Percentiles rank a stretch among this genome's conserved stretches.
Evolutionary conservation across 257 asterid species (phyloP).

Genomic region (Solanum gracilifrons): DNA sequence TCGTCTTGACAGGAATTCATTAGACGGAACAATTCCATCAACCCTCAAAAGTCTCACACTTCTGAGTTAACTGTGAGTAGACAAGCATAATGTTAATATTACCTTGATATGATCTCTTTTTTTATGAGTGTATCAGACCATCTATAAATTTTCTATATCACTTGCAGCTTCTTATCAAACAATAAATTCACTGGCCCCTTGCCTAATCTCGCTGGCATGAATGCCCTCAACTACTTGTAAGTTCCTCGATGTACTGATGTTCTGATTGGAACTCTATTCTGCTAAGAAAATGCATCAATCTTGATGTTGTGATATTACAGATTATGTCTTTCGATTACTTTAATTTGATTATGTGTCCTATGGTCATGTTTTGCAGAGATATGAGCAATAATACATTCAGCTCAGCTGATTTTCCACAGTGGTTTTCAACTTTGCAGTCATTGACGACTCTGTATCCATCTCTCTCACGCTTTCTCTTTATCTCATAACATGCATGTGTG

Average conservation of each 20-base stretch:
- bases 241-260: not conserved
- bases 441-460: constrained; percentile 19
- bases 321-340: not conserved
- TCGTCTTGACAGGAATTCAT: constrained; percentile 16
- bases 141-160: not conserved
- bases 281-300: not conserved
- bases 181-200: constrained; percentile 6
- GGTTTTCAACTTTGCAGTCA: constrained; percentile 14
- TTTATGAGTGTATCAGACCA: not conserved
- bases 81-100: not conserved
- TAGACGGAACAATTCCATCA: constrained; percentile 15
- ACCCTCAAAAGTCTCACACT: not conserved
- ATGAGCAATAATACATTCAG: constrained; percentile 23
- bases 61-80: not conserved
- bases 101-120: not conserved
- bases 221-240: not conserved
- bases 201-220: not conserved
- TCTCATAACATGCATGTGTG: not conserved
- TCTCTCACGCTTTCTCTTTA: not conserved
- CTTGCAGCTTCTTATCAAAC: constrained; percentile 5
- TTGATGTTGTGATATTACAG: not conserved
- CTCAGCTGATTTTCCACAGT: constrained; percentile 12
- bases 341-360: not conserved
- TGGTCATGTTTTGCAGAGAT: constrained; percentile 12
- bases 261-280: not conserved